These are phyloP conservation scores for Quambalaria eucalypti DNA, from an alignment of 1,284 basidiomycete genomes.

Conservation along the genomic window DNA sequence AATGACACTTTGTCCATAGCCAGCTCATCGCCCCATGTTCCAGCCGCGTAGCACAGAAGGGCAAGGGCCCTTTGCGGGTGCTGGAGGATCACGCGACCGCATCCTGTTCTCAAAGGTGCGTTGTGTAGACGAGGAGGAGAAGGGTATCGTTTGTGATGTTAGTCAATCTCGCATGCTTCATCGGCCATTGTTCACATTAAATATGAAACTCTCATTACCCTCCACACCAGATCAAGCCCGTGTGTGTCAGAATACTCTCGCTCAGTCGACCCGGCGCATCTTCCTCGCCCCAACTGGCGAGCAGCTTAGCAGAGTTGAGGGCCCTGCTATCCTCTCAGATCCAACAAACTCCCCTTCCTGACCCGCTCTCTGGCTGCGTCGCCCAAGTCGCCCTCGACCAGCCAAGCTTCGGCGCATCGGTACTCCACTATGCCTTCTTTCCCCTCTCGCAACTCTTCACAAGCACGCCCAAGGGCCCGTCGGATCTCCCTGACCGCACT, in stretches of 20 bases:
- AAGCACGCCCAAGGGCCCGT: constrained; percentile 11
- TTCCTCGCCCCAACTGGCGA: background rate
- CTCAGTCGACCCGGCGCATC: constrained; percentile 2
- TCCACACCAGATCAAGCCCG: constrained; percentile 18
- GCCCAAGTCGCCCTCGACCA: background rate
- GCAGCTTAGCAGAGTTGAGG: constrained; percentile 10
- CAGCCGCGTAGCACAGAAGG: too few relatives aligned
- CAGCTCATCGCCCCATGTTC: too few relatives aligned
- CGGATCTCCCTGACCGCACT: constrained; percentile 21
- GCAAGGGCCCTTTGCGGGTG: background rate
- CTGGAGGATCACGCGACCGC: background rate
- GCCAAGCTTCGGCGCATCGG: constrained; percentile 12
- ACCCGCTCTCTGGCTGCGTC: background rate
- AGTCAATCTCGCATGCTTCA: background rate
- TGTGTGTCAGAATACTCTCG: constrained; percentile 27
- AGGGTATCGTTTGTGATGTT: background rate
- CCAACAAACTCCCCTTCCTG: background rate
- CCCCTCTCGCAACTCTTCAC: constrained; percentile 37
- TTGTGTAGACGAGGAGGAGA: background rate
- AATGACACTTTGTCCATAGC: too few relatives aligned
- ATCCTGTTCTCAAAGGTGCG: background rate
- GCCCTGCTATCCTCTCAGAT: constrained; percentile 1
- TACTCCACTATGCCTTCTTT: constrained; percentile 41
- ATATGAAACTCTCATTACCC: too few relatives aligned
- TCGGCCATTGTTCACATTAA: background rate